Conservation (phyloP, 192 early-diverging fungal species). For the Coemansia sp. region DNA sequence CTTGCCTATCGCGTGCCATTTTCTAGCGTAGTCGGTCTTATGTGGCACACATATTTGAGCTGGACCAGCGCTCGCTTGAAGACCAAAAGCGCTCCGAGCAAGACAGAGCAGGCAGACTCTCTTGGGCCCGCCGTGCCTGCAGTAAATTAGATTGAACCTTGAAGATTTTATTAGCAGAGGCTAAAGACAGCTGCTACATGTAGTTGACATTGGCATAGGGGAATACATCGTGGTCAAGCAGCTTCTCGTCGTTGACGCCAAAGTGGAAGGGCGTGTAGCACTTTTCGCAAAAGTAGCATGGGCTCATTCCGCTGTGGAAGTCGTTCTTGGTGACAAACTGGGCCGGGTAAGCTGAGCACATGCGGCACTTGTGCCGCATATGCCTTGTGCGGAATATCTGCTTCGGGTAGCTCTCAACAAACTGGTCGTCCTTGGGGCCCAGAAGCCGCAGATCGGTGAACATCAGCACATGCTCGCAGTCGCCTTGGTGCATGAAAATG, state of each 20-base stretch:
- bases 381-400: conserved; percentile 56
- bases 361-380: conserved; percentile 59
- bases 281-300: conserved; percentile 67
- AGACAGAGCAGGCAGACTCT: neutral
- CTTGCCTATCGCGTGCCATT: conserved; percentile 65
- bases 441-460: conserved; percentile 61
- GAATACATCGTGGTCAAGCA: conserved; percentile 56
- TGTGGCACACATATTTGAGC: conserved; percentile 74
- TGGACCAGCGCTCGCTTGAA: conserved; percentile 52
- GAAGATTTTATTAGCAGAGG: neutral
- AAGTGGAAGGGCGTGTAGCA: conserved; percentile 75
- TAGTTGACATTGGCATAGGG: conserved; percentile 54
- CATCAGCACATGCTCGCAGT: conserved; percentile 73
- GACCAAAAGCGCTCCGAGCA: neutral
- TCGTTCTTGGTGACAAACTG: conserved; percentile 70
- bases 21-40: conserved; percentile 61
- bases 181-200: conserved; percentile 10
- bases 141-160: neutral
- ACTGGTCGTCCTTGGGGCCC: conserved; percentile 56
- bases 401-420: conserved; percentile 56
- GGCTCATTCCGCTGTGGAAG: conserved; percentile 64
- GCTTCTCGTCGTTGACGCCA: conserved; percentile 54
- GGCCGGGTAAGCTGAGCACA: conserved; percentile 61
- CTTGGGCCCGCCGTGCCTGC: neutral
- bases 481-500: conserved; percentile 73